Conservation (phyloP, 768 basidiomycete species). For the Candolleomyces eurysporus region DNA sequence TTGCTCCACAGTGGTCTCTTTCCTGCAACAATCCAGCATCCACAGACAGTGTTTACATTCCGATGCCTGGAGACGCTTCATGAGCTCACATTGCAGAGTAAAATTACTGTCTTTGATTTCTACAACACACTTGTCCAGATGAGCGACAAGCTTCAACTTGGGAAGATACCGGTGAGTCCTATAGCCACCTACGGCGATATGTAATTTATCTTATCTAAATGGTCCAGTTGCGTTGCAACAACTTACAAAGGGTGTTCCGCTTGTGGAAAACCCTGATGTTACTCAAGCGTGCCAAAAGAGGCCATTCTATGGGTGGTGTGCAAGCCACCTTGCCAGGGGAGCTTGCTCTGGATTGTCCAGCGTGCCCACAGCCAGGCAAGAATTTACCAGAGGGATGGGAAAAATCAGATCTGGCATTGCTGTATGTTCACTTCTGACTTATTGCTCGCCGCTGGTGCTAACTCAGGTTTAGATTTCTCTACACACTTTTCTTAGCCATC, state of each 20-base stretch:
- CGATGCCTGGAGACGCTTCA: slow-evolving; percentile 2
- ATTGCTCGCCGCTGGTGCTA: no score
- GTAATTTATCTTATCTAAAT: no score
- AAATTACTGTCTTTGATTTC: background rate
- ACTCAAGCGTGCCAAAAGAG: background rate
- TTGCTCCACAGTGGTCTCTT: background rate
- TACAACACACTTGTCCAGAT: background rate
- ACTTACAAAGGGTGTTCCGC: no score
- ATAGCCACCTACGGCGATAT: no score
- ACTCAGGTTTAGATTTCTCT: slow-evolving; percentile 16
- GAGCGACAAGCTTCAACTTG: background rate
- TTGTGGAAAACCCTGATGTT: no score
- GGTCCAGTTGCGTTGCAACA: no score
- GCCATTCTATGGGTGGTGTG: slow-evolving; percentile 12
- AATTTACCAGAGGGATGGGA: slow-evolving; percentile 24
- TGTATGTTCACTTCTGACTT: no score
- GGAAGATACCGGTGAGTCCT: background rate
- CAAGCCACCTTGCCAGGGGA: slow-evolving; percentile 14
- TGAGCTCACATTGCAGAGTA: slow-evolving; percentile 6
- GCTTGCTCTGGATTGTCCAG: slow-evolving; percentile 27
- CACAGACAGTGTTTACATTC: slow-evolving; percentile 6
- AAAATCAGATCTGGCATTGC: no score
- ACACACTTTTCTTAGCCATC: slow-evolving; percentile 1
- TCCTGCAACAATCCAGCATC: background rate
- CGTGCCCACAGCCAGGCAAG: slow-evolving; percentile 30